phyloP scores from a whole-genome alignment of 2,329 filamentous ascomycete species.

The Septoria petroselini region DNA sequence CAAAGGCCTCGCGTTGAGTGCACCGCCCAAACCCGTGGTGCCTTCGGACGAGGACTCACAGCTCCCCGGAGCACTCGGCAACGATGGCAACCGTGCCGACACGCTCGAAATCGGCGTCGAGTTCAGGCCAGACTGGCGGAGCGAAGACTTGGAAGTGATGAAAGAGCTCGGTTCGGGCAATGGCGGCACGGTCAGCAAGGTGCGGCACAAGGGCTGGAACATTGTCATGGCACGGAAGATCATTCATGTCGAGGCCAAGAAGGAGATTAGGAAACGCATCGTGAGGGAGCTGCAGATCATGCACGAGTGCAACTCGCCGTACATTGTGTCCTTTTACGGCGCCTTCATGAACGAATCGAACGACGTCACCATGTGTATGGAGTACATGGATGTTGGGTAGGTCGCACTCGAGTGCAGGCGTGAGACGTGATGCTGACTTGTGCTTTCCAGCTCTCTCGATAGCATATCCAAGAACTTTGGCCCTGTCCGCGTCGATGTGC shows the following conservation, averaged over 20 bases:
- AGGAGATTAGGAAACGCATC: slow-evolving; percentile 93
- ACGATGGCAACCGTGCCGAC: slow-evolving; percentile 58
- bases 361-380: slow-evolving; percentile 99
- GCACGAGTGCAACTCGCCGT: slow-evolving; percentile 94
- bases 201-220: slow-evolving; percentile 89
- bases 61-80: slow-evolving; percentile 57
- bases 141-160: slow-evolving; percentile 86
- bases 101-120: slow-evolving; percentile 94
- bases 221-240: slow-evolving; percentile 99
- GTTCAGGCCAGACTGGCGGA: slow-evolving; percentile 87
- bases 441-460: slow-evolving; percentile 72
- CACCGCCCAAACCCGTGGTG: slow-evolving; percentile 66
- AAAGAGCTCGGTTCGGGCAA: slow-evolving; percentile 96
- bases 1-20: slow-evolving; percentile 86
- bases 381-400: slow-evolving; percentile 99
- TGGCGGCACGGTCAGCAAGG: slow-evolving; percentile 97
- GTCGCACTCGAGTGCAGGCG: slow-evolving; percentile 38
- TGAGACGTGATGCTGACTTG: slow-evolving; percentile 4
- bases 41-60: slow-evolving; percentile 70
- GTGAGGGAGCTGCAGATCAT: slow-evolving; percentile 97
- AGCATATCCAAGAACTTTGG: slow-evolving; percentile 92
- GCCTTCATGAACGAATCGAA: slow-evolving; percentile 95
- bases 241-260: slow-evolving; percentile 97
- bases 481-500: slow-evolving; percentile 88
- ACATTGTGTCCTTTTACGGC: slow-evolving; percentile 97